Conservation (phyloP, 495 filamentous ascomycete species). For the Lepraria neglecta region DNA sequence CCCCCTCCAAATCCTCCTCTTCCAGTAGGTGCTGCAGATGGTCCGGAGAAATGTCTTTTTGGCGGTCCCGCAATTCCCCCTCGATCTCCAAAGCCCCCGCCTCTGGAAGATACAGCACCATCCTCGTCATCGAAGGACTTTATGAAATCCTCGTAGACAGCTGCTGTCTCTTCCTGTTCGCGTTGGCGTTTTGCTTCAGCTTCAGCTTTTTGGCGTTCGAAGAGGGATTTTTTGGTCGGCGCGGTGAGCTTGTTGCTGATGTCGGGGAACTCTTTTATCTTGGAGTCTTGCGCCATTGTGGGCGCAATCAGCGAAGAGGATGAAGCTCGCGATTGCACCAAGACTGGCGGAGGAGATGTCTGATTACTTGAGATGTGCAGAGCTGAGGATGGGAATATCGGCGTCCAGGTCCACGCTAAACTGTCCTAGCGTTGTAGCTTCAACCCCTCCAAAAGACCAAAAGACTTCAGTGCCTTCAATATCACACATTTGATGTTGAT, state of each 20-base stretch:
- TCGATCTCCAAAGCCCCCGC: conserved; percentile 33
- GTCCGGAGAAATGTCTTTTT: conserved; percentile 52
- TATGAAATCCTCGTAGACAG: conserved; percentile 84
- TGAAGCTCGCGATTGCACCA: background rate
- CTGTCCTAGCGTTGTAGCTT: background rate
- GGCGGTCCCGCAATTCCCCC: conserved; percentile 40
- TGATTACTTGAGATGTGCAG: background rate
- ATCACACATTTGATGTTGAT: background rate
- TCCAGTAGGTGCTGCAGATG: conserved; percentile 36
- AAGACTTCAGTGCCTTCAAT: background rate
- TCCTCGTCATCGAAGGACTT: conserved; percentile 80
- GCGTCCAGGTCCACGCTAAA: background rate
- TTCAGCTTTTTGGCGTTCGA: conserved; percentile 88
- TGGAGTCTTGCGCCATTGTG: conserved; percentile 41
- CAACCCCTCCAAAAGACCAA: background rate
- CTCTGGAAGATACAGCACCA: conserved; percentile 16
- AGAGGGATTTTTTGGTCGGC: conserved; percentile 79
- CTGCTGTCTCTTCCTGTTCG: conserved; percentile 83
- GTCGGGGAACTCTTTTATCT: conserved; percentile 68
- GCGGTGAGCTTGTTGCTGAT: conserved; percentile 76
- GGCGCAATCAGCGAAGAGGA: background rate
- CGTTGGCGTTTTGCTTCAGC: conserved; percentile 84
- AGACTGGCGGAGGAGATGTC: background rate
- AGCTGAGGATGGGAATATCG: conserved; percentile 4
- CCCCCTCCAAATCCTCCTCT: conserved; percentile 33